These are phyloP conservation scores for Yamadazyma atlantica DNA, from an alignment of 1,139 yeast genomes.

Conservation along the genomic window DNA sequence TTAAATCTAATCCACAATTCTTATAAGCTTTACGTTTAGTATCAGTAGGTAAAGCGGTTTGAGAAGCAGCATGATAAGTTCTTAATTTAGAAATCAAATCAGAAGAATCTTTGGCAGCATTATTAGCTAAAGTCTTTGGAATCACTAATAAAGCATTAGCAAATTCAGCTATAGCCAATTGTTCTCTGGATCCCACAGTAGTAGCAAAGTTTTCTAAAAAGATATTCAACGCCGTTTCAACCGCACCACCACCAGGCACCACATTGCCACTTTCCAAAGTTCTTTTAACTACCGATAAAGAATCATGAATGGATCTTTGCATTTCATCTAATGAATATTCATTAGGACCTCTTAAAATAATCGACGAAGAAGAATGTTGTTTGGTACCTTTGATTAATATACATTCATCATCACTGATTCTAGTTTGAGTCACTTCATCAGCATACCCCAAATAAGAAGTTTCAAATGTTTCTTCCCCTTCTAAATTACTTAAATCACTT, in stretches of 20 bases:
- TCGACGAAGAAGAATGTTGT: constrained; percentile 89
- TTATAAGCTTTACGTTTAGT: constrained; percentile 79
- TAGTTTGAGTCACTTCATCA: constrained; percentile 87
- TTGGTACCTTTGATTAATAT: constrained; percentile 91
- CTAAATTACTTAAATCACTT: constrained; percentile 85
- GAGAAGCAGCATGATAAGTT: constrained; percentile 95
- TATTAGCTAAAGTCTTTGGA: constrained; percentile 95
- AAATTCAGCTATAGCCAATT: constrained; percentile 96
- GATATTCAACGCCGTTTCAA: constrained; percentile 92
- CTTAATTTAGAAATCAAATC: constrained; percentile 94
- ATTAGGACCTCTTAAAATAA: constrained; percentile 93
- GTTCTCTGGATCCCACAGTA: constrained; percentile 96
- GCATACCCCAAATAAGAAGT: constrained; percentile 83
- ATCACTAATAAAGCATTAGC: constrained; percentile 86
- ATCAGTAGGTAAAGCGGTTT: constrained; percentile 79
- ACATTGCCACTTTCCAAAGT: constrained; percentile 92
- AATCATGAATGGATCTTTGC: constrained; percentile 96
- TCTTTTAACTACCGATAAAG: constrained; percentile 92
- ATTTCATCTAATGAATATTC: constrained; percentile 96
- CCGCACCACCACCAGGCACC: constrained; percentile 99
- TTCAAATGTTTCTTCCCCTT: constrained; percentile 97
- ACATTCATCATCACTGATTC: constrained; percentile 96
- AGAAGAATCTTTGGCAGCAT: constrained; percentile 96
- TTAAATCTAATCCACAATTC: constrained; percentile 88
- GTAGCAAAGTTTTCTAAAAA: constrained; percentile 97